phyloP scores from a whole-genome alignment of 2,329 filamentous ascomycete species.

The Didymella lethalis region DNA sequence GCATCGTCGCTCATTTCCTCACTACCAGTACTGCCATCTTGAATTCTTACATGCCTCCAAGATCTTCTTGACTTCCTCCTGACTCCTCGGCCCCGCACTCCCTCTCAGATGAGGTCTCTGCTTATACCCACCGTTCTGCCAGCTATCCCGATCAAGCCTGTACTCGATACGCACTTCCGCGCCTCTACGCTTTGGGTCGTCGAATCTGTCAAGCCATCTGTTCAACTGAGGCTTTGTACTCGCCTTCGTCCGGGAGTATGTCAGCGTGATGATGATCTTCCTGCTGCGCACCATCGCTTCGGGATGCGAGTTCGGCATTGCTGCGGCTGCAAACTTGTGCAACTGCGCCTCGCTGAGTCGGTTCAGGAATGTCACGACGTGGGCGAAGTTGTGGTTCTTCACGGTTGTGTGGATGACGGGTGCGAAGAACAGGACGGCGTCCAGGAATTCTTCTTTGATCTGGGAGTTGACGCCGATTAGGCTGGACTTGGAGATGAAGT shows the following conservation, averaged over 20 bases:
- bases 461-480: slow-evolving; percentile 25
- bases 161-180: slow-evolving; percentile 21
- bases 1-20: too few relatives aligned
- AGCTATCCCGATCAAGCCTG: slow-evolving; percentile 1
- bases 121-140: slow-evolving; percentile 7
- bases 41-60: not conserved
- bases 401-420: slow-evolving; percentile 24
- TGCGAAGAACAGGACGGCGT: slow-evolving; percentile 25
- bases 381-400: slow-evolving; percentile 29
- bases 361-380: slow-evolving; percentile 29
- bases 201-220: slow-evolving; percentile 24
- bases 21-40: too few relatives aligned
- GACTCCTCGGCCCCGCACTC: slow-evolving; percentile 2
- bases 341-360: slow-evolving; percentile 25
- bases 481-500: slow-evolving; percentile 23
- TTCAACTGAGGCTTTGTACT: slow-evolving; percentile 21
- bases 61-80: slow-evolving; percentile 5
- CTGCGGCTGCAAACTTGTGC: not conserved
- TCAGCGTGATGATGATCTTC: slow-evolving; percentile 9
- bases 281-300: not conserved
- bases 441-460: slow-evolving; percentile 24
- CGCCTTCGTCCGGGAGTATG: slow-evolving; percentile 13
- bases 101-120: not conserved
- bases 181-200: slow-evolving; percentile 14
- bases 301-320: not conserved